Percentiles rank a stretch among this genome's conserved stretches.
Conservation (phyloP, 208 protist genomes). For the Angomonas desouzai region DNA sequence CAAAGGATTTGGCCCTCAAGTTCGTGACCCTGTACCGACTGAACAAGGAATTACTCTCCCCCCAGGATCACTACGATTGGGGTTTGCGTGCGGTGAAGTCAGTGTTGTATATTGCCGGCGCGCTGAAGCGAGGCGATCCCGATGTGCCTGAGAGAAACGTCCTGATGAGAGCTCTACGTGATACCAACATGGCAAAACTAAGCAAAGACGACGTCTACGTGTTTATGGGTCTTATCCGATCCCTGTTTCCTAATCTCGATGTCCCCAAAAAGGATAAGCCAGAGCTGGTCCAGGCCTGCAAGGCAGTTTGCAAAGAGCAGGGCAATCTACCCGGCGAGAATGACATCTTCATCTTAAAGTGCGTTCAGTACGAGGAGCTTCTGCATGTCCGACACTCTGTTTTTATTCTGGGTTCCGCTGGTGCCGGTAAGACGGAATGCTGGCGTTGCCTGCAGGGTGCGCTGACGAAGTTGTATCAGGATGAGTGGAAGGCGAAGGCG, state of each 20-base stretch:
- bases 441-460: constrained; percentile 95
- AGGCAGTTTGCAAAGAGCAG: constrained; percentile 84
- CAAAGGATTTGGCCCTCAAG: constrained; percentile 96
- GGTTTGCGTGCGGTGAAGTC: constrained; percentile 98
- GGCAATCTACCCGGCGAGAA: constrained; percentile 95
- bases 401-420: constrained; percentile 97
- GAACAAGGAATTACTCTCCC: constrained; percentile 96
- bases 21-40: constrained; percentile 98
- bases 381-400: constrained; percentile 98
- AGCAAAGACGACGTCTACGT: constrained; percentile 97
- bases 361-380: constrained; percentile 98
- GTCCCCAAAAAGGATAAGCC: constrained; percentile 94
- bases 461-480: constrained; percentile 85
- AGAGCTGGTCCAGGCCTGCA: constrained; percentile 89
- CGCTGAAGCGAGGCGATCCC: constrained; percentile 94
- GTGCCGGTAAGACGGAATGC: constrained; percentile 95
- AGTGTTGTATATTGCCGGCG: constrained; percentile 96
- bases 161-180: constrained; percentile 96
- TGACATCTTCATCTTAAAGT: constrained; percentile 98
- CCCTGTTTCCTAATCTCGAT: constrained; percentile 96
- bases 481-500: constrained; percentile 92
- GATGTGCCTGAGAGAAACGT: constrained; percentile 94
- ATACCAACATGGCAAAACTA: constrained; percentile 98
- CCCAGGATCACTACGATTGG: constrained; percentile 99
- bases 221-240: constrained; percentile 97